Conservation (phyloP, 2,329 filamentous ascomycete species). For the Dissoconium aciculare region DNA sequence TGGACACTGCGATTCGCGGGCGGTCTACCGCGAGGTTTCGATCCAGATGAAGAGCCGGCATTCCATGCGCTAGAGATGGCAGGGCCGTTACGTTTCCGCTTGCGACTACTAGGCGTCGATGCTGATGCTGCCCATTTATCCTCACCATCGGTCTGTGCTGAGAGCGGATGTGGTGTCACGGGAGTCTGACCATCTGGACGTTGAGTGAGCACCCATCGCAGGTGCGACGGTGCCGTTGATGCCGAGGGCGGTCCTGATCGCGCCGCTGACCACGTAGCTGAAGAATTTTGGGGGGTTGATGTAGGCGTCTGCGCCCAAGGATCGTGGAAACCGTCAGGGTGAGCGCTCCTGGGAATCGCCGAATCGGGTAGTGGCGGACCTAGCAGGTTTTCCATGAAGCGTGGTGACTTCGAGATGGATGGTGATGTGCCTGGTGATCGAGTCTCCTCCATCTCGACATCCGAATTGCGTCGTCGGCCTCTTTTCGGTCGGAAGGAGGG, state of each 20-base stretch:
- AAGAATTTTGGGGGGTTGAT: slow-evolving; percentile 25
- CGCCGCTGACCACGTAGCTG: slow-evolving; percentile 22
- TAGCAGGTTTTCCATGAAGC: slow-evolving; percentile 22
- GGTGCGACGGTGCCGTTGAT: slow-evolving; percentile 26
- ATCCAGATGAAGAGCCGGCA: slow-evolving; percentile 47
- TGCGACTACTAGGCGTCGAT: slow-evolving; percentile 47
- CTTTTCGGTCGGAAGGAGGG: slow-evolving; percentile 55
- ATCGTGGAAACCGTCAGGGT: slow-evolving; percentile 41
- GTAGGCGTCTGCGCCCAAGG: slow-evolving; percentile 32
- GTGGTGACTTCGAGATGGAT: slow-evolving; percentile 10
- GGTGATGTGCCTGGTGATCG: slow-evolving; percentile 3
- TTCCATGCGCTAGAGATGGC: slow-evolving; percentile 84
- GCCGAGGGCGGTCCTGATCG: slow-evolving; percentile 27
- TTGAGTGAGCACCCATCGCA: slow-evolving; percentile 22
- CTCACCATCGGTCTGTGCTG: slow-evolving; percentile 29
- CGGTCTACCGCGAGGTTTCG: slow-evolving; percentile 65
- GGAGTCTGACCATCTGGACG: slow-evolving; percentile 45
- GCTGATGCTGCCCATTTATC: slow-evolving; percentile 56
- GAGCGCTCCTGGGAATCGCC: slow-evolving; percentile 37
- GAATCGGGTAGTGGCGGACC: slow-evolving; percentile 21
- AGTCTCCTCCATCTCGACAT: slow-evolving; percentile 18
- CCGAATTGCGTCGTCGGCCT: slow-evolving; percentile 36
- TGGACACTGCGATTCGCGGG: slow-evolving; percentile 54
- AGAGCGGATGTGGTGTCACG: slow-evolving; percentile 49
- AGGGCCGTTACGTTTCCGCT: slow-evolving; percentile 57